phyloP scores from a whole-genome alignment of 768 basidiomycete species.

The Rubroboletus satanas region DNA sequence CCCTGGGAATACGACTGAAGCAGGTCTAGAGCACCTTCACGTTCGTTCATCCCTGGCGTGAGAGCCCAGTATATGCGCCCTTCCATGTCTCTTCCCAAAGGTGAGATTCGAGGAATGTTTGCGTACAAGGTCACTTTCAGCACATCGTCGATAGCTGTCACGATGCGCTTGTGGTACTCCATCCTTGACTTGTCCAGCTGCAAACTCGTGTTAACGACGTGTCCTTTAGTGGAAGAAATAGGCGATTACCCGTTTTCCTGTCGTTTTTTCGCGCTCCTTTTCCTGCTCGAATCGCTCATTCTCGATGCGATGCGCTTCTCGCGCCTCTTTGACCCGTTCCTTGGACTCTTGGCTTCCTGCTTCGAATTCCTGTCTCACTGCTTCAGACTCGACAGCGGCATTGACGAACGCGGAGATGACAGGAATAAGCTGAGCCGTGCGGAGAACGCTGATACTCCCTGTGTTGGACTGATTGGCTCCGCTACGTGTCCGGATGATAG shows the following conservation, averaged over 20 bases:
- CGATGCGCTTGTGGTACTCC: constrained; percentile 45
- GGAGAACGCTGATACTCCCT: constrained; percentile 33
- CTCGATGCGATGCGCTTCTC: constrained; percentile 41
- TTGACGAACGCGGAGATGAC: constrained; percentile 59
- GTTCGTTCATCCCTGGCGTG: constrained; percentile 55
- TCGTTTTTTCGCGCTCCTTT: constrained; percentile 56
- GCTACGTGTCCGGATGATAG: constrained; percentile 47
- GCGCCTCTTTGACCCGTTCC: constrained; percentile 47
- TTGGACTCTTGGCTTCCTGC: constrained; percentile 52
- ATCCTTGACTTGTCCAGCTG: constrained; percentile 44
- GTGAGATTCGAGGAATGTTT: constrained; percentile 50
- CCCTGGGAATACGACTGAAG: constrained; percentile 25
- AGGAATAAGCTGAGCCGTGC: constrained; percentile 63
- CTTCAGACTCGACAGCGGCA: constrained; percentile 41
- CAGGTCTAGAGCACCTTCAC: constrained; percentile 42
- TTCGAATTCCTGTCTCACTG: constrained; percentile 59
- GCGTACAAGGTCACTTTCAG: constrained; percentile 45
- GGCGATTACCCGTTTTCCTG: constrained; percentile 22
- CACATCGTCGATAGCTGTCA: constrained; percentile 52
- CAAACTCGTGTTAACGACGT: constrained; percentile 2
- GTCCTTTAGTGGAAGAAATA: neutral
- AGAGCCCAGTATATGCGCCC: constrained; percentile 68
- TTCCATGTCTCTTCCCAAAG: constrained; percentile 66
- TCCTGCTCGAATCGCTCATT: constrained; percentile 28
- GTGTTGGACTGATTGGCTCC: constrained; percentile 28